Conservation (phyloP, 805 yeast genomes). For the Spathaspora sp. region DNA sequence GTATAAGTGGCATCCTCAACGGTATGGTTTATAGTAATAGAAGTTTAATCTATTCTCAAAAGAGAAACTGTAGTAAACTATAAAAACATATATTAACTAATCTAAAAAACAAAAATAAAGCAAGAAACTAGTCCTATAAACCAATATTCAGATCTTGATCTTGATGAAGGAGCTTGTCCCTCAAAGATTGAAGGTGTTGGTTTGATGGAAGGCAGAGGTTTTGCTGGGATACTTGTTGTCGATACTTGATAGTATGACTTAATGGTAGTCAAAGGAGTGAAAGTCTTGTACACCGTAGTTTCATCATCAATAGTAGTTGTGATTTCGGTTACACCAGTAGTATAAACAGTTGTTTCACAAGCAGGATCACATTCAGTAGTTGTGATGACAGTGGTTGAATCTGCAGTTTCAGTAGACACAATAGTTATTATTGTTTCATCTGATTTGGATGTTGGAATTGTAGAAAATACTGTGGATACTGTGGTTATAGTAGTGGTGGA, state of each 20-base stretch:
- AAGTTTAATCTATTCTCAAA: background rate
- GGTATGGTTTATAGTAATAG: constrained; percentile 30
- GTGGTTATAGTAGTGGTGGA: background rate
- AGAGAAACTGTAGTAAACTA: background rate
- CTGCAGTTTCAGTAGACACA: constrained; percentile 4
- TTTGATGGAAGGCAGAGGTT: background rate
- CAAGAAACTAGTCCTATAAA: background rate
- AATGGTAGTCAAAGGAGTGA: background rate
- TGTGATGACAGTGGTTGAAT: constrained; percentile 1
- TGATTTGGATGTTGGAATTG: background rate
- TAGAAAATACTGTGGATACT: background rate
- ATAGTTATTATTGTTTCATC: background rate
- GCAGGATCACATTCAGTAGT: too few relatives aligned
- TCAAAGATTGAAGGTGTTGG: background rate
- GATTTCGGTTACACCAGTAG: too few relatives aligned
- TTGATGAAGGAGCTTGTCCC: background rate
- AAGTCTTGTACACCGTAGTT: background rate
- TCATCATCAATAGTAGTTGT: background rate
- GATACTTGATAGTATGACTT: background rate
- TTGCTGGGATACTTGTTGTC: background rate
- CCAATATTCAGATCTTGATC: background rate
- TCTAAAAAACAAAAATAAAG: background rate
- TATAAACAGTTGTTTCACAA: too few relatives aligned
- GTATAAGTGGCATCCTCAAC: constrained; percentile 47
- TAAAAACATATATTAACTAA: background rate